Evolutionary conservation across 2,329 filamentous ascomycete genomes (phyloP).

Genomic region (Colletotrichum cuscutae): DNA sequence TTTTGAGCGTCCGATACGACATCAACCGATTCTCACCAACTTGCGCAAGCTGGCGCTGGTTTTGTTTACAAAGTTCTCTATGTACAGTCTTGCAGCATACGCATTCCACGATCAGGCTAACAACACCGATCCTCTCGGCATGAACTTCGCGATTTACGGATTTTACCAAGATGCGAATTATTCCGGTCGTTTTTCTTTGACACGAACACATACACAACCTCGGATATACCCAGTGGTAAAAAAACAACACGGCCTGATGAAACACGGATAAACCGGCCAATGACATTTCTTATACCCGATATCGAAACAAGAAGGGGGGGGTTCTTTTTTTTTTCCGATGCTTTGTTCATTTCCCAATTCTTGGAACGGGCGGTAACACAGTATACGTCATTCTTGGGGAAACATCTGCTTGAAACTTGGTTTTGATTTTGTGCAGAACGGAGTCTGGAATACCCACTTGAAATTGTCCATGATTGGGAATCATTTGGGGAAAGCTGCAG

Average conservation of each 20-base stretch:
- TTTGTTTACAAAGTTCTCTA: constrained; percentile 8
- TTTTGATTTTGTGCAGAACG: background rate
- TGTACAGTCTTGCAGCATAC: constrained; percentile 10
- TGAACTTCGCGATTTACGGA: background rate
- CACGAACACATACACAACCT: constrained; percentile 13
- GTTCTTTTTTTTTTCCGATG: background rate
- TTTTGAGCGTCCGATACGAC: constrained; percentile 19
- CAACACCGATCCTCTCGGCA: background rate
- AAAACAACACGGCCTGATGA: constrained; percentile 11
- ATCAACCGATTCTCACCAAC: background rate
- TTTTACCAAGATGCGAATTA: background rate
- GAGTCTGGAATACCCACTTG: constrained; percentile 9
- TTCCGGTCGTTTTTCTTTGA: background rate
- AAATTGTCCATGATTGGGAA: background rate
- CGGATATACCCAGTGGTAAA: constrained; percentile 18
- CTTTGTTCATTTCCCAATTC: background rate
- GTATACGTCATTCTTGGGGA: constrained; percentile 12
- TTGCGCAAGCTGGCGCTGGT: constrained; percentile 1
- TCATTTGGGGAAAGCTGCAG: background rate
- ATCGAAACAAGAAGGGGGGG: background rate
- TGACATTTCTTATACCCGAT: constrained; percentile 4
- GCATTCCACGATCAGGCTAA: background rate
- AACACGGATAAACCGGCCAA: constrained; percentile 13
- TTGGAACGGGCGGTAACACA: constrained; percentile 20
- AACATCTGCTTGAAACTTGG: background rate